Percentiles rank a stretch among this genome's conserved stretches.
Evolutionary conservation across 2,329 filamentous ascomycete species (phyloP).

Genomic region (Colletotrichum euphorbiae): DNA sequence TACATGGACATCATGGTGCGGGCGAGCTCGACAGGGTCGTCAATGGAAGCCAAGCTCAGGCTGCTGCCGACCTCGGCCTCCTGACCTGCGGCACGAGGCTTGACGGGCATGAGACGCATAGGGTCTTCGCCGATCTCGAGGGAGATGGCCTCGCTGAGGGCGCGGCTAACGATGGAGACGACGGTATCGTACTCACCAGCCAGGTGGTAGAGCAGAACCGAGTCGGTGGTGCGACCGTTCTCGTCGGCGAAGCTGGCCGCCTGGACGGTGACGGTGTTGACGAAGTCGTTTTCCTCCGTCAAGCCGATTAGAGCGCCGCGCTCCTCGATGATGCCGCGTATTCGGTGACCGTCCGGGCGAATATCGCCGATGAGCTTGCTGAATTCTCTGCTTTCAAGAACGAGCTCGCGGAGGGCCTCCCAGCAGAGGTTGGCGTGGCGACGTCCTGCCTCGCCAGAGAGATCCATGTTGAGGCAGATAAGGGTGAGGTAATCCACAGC

Average conservation of each 20-base stretch:
- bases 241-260: slow-evolving; percentile 94
- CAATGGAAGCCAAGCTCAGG: slow-evolving; percentile 69
- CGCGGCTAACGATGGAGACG: slow-evolving; percentile 88
- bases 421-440: slow-evolving; percentile 87
- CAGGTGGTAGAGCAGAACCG: slow-evolving; percentile 92
- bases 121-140: slow-evolving; percentile 87
- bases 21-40: slow-evolving; percentile 70
- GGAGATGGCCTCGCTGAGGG: slow-evolving; percentile 88
- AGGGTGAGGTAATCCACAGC: slow-evolving; percentile 94
- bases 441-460: slow-evolving; percentile 78
- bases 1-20: slow-evolving; percentile 73
- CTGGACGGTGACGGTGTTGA: slow-evolving; percentile 91
- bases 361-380: slow-evolving; percentile 94
- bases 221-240: slow-evolving; percentile 91
- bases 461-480: slow-evolving; percentile 91
- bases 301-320: slow-evolving; percentile 85
- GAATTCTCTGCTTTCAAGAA: slow-evolving; percentile 97
- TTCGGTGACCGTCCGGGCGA: slow-evolving; percentile 83
- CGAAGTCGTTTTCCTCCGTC: slow-evolving; percentile 82
- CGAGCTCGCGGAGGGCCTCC: slow-evolving; percentile 91
- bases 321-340: slow-evolving; percentile 88
- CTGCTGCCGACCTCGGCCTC: slow-evolving; percentile 61
- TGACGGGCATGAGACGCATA: slow-evolving; percentile 82
- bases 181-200: slow-evolving; percentile 96
- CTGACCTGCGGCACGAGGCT: slow-evolving; percentile 69